Conservation (phyloP, 192 early-diverging fungal species). For the Hyaloraphidium curvatum region DNA sequence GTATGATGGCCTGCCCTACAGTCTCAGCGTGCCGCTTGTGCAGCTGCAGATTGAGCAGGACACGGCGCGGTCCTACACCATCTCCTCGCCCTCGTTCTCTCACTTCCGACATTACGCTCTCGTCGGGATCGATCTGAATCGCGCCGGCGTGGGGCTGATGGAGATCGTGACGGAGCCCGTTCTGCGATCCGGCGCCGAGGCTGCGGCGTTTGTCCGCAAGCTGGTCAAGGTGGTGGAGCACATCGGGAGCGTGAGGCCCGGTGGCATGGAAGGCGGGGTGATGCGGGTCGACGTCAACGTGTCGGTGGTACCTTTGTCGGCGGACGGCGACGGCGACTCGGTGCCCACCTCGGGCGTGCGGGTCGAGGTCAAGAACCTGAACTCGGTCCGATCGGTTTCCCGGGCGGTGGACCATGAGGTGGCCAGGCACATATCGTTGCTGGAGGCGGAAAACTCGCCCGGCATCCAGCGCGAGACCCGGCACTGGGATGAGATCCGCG, state of each 20-base stretch:
- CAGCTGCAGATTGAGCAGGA: conserved; percentile 81
- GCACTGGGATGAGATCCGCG: too few species aligned
- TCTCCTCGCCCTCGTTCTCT: background rate
- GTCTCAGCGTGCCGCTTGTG: conserved; percentile 37
- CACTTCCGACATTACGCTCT: background rate
- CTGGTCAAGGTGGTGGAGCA: conserved; percentile 52
- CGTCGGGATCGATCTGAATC: conserved; percentile 62
- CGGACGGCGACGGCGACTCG: conserved; percentile 17
- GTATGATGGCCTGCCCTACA: conserved; percentile 35
- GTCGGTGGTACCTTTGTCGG: conserved; percentile 37
- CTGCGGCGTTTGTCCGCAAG: conserved; percentile 53
- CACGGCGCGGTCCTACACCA: background rate
- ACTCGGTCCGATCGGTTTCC: conserved; percentile 48
- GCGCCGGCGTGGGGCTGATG: conserved; percentile 67
- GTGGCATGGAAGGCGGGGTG: conserved; percentile 33
- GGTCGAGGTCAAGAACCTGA: conserved; percentile 66
- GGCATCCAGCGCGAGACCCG: too few species aligned
- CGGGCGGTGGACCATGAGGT: too few species aligned
- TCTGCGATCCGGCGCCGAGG: conserved; percentile 54
- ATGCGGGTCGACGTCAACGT: conserved; percentile 87
- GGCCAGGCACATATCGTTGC: too few species aligned
- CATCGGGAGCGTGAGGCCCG: conserved; percentile 26
- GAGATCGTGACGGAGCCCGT: conserved; percentile 87
- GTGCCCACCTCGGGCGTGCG: conserved; percentile 37
- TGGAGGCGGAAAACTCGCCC: too few species aligned